A percentile compares a stretch with the other conserved stretches of the same genome.
Evolutionary conservation across 2,329 filamentous ascomycete species (phyloP).

Genomic region (Fusarium sp.): DNA sequence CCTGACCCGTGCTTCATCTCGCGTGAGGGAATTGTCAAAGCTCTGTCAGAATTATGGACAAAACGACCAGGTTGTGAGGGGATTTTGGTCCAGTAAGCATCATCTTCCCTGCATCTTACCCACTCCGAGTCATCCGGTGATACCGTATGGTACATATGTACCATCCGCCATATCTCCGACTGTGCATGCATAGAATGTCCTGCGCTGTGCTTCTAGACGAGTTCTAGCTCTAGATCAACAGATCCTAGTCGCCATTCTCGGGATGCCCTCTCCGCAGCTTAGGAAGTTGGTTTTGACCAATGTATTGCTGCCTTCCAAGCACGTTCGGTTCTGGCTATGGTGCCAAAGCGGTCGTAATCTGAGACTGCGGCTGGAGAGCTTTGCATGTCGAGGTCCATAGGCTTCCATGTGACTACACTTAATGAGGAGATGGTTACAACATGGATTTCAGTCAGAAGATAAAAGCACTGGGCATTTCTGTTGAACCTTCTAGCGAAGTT

Average conservation of each 20-base stretch:
- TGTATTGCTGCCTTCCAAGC: too few species aligned
- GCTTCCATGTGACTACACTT: not conserved
- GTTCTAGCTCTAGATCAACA: not conserved
- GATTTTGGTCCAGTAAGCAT: not conserved
- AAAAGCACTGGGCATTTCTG: not conserved
- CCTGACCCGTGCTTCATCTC: not conserved
- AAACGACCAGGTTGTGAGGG: not conserved
- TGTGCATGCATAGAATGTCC: not conserved
- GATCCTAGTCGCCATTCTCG: too few species aligned
- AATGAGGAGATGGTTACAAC: not conserved
- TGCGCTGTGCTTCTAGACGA: not conserved
- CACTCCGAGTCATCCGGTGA: not conserved
- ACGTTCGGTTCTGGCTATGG: not conserved
- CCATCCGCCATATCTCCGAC: not conserved
- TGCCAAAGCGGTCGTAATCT: too few species aligned
- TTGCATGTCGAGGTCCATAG: too few species aligned
- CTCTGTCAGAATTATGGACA: not conserved
- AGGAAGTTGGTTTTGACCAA: not conserved
- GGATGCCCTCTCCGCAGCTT: not conserved
- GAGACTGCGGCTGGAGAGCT: too few species aligned
- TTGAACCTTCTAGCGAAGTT: not conserved
- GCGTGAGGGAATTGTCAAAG: not conserved
- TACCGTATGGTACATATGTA: not conserved
- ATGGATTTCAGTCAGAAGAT: not conserved
- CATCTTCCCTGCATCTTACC: not conserved